A percentile compares a stretch with the other conserved stretches of the same genome.
Evolutionary conservation across 139 green algal genomes (phyloP).

Genomic region (Desmodesmus armatus): DNA sequence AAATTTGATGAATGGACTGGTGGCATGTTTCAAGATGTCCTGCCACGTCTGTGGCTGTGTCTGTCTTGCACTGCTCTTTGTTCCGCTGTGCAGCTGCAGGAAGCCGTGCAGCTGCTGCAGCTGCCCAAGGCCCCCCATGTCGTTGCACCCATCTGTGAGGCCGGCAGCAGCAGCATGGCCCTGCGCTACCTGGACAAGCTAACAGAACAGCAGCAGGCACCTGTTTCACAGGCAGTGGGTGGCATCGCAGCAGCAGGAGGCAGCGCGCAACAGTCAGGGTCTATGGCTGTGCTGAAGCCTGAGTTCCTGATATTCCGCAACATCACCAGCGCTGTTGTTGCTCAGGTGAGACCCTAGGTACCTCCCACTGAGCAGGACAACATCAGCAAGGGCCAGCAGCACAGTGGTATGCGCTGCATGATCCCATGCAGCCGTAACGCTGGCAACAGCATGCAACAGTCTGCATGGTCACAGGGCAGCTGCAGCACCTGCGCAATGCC

Average conservation of each 20-base stretch:
- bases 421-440: no score
- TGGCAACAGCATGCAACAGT: no score
- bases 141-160: not conserved
- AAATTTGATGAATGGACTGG: no score
- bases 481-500: not conserved
- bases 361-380: no score
- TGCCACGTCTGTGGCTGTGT: no score
- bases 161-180: constrained; percentile 27
- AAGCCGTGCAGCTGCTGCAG: constrained; percentile 48
- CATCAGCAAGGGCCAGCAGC: no score
- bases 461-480: no score
- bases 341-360: constrained; percentile 53
- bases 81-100: constrained; percentile 52
- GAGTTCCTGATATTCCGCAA: constrained; percentile 59
- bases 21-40: no score
- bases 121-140: constrained; percentile 47
- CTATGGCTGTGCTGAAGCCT: not conserved
- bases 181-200: constrained; percentile 48
- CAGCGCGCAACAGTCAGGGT: no score
- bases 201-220: not conserved
- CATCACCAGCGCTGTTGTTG: constrained; percentile 53
- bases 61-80: no score
- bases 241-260: not conserved
- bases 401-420: no score
- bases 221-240: not conserved